Conservation (phyloP, 1,139 yeast genomes). For the Kodamaea anthophila region DNA sequence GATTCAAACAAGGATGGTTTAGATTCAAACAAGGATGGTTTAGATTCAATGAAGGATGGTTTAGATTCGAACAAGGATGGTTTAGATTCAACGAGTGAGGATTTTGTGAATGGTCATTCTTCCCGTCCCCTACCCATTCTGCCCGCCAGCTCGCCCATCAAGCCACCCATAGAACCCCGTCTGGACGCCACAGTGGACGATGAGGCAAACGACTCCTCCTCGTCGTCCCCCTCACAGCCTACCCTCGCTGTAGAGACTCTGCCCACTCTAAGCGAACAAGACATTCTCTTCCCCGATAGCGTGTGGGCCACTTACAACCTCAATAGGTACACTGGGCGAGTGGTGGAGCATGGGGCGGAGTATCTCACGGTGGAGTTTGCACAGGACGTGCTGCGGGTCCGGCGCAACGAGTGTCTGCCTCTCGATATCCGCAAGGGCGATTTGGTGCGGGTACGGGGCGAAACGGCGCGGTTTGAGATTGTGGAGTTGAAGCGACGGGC, state of each 20-base stretch:
- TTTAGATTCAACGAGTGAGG: conserved; percentile 5
- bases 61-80: conserved; percentile 6
- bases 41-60: conserved; percentile 5
- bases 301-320: conserved; percentile 36
- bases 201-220: not conserved
- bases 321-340: conserved; percentile 30
- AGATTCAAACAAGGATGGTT: conserved; percentile 5
- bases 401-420: conserved; percentile 24
- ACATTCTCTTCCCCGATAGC: conserved; percentile 16
- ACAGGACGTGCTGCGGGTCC: conserved; percentile 26
- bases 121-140: too few species aligned
- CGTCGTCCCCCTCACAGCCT: not conserved
- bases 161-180: too few species aligned
- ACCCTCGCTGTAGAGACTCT: conserved; percentile 18
- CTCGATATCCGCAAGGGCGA: conserved; percentile 37
- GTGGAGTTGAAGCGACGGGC: conserved; percentile 33
- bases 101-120: too few species aligned
- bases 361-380: conserved; percentile 28
- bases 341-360: conserved; percentile 16
- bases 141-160: too few species aligned
- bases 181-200: conserved; percentile 6
- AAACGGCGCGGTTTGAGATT: conserved; percentile 28
- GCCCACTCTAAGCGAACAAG: conserved; percentile 14
- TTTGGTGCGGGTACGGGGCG: conserved; percentile 15
- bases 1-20: conserved; percentile 6